These are phyloP conservation scores for Eremochloa ophiuroides DNA, from an alignment of 176 grass and related monocot genomes.

Conservation along the genomic window DNA sequence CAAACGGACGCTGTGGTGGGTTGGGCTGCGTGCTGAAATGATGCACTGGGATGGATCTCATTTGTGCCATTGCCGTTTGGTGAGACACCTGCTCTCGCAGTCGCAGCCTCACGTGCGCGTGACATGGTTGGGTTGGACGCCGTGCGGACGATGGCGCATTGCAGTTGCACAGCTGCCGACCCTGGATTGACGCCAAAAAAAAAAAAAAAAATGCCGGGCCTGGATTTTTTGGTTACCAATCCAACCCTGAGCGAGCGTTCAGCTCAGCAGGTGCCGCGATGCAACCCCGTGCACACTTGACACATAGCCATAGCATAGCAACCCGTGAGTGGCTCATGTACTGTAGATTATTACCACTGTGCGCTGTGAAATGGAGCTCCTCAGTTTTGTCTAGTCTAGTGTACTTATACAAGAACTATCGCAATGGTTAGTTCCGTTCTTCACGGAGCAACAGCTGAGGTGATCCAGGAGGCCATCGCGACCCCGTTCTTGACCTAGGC, in stretches of 20 bases:
- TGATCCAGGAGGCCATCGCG: too few species aligned
- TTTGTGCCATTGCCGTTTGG: not conserved
- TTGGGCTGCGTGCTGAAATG: not conserved
- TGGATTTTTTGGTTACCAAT: not conserved
- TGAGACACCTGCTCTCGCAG: not conserved
- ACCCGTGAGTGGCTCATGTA: not conserved
- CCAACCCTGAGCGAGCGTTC: not conserved
- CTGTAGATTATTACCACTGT: too few species aligned
- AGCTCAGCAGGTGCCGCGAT: not conserved
- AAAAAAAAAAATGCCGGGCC: too few species aligned
- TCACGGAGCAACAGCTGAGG: too few species aligned
- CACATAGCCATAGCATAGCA: too few species aligned
- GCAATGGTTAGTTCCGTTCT: too few species aligned
- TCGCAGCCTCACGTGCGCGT: not conserved
- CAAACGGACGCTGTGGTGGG: not conserved
- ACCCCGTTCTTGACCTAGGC: too few species aligned
- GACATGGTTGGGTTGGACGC: not conserved
- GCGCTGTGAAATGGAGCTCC: too few species aligned
- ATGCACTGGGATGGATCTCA: too few species aligned
- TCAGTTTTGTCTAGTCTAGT: too few species aligned
- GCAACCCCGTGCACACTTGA: not conserved
- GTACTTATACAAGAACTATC: too few species aligned
- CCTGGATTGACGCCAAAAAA: too few species aligned
- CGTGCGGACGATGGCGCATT: not conserved
- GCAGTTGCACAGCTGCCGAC: not conserved